A percentile compares a stretch with the other conserved stretches of the same genome.
Conservation (phyloP, 2,329 filamentous ascomycete species). For the Fusarium xylarioides region DNA sequence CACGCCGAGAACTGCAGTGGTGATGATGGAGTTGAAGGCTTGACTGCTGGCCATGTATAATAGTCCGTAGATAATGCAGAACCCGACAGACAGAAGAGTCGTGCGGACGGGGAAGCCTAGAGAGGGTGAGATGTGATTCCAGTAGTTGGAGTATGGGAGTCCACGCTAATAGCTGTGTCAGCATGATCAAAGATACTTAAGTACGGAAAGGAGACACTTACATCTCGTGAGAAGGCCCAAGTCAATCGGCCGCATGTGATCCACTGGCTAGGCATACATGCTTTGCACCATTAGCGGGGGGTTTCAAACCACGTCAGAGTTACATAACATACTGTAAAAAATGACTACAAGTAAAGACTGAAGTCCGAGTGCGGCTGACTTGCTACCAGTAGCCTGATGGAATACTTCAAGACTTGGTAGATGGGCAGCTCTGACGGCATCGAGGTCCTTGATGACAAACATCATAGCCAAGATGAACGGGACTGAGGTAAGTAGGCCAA, state of each 20-base stretch:
- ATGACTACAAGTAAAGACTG: background rate
- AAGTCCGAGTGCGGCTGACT: background rate
- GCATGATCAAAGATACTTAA: background rate
- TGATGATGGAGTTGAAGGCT: background rate
- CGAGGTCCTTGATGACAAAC: background rate
- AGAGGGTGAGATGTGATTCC: background rate
- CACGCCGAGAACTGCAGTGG: background rate
- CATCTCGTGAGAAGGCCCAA: background rate
- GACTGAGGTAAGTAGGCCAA: background rate
- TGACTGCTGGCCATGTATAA: background rate
- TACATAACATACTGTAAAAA: background rate
- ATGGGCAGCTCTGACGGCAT: background rate
- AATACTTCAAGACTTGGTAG: background rate
- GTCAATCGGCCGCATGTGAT: background rate
- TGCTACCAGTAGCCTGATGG: background rate
- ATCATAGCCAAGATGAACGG: background rate
- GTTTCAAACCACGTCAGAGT: rapidly evolving
- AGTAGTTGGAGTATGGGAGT: background rate
- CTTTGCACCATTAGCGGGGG: rapidly evolving
- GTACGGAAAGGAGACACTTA: background rate
- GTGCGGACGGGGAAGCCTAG: background rate
- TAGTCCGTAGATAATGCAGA: background rate
- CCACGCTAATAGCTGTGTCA: background rate
- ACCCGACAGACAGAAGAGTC: background rate
- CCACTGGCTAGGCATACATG: background rate